Evolutionary conservation across 225 moss, liverwort and hornwort species (phyloP).

Genomic region (Bryum argenteum): DNA sequence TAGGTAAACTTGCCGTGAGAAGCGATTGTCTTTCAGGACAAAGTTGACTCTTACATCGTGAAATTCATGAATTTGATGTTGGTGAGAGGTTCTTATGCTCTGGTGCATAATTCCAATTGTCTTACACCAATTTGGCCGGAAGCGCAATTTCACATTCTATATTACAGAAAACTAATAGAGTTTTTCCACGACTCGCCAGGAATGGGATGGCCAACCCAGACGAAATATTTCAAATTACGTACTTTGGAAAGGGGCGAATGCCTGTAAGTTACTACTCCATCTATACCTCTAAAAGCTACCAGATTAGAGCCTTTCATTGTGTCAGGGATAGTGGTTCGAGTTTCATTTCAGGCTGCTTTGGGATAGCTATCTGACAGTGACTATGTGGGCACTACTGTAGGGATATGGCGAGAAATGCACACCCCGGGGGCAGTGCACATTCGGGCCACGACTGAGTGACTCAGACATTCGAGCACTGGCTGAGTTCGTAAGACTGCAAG

Average conservation of each 20-base stretch:
- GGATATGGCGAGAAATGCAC: constrained; percentile 97
- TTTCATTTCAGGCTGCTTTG: neutral
- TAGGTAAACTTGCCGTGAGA: constrained; percentile 45
- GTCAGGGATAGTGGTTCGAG: constrained; percentile 7
- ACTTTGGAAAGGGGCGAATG: constrained; percentile 93
- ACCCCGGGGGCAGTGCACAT: constrained; percentile 94
- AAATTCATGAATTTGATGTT: constrained; percentile 7
- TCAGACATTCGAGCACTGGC: constrained; percentile 76
- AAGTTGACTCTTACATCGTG: constrained; percentile 6
- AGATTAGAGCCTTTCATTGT: neutral
- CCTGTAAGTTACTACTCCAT: constrained; percentile 65
- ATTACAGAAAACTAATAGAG: constrained; percentile 2
- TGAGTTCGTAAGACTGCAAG: constrained; percentile 87
- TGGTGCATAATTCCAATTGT: constrained; percentile 9
- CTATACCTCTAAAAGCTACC: constrained; percentile 8
- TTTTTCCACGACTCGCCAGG: constrained; percentile 41
- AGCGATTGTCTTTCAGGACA: neutral
- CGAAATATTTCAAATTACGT: constrained; percentile 80
- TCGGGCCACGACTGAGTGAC: constrained; percentile 86
- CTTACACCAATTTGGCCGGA: neutral
- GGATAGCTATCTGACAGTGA: constrained; percentile 27
- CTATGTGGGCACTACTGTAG: constrained; percentile 45
- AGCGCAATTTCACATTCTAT: constrained; percentile 1
- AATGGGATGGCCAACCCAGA: constrained; percentile 66
- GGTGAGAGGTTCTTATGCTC: constrained; percentile 6